A percentile compares a stretch with the other conserved stretches of the same genome.
Evolutionary conservation across 2,329 filamentous ascomycete species (phyloP).

Genomic region (Penicillium paneum): DNA sequence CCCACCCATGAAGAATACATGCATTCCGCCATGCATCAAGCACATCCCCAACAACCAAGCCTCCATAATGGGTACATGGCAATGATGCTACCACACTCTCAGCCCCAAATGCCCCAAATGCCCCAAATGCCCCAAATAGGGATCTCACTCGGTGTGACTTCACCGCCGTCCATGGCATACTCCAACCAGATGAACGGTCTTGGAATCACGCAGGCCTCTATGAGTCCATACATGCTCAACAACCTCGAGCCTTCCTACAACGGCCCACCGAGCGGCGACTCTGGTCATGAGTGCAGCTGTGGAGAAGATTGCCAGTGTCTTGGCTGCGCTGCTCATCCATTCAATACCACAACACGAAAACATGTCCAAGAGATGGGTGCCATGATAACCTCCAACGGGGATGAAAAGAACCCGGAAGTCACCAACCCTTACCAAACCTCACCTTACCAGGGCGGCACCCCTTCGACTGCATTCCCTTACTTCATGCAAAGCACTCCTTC

Average conservation of each 20-base stretch:
- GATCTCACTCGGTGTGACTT: slow-evolving; percentile 7
- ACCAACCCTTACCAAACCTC: slow-evolving; percentile 22
- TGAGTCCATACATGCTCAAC: slow-evolving; percentile 13
- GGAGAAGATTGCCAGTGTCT: slow-evolving; percentile 47
- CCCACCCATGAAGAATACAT: slow-evolving; percentile 15
- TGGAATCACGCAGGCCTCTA: slow-evolving; percentile 15
- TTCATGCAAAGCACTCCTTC: slow-evolving; percentile 16
- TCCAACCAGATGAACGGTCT: slow-evolving; percentile 16
- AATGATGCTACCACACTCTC: neutral
- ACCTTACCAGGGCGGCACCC: slow-evolving; percentile 17
- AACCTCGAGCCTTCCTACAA: slow-evolving; percentile 11
- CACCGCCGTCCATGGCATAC: slow-evolving; percentile 13
- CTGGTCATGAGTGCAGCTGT: slow-evolving; percentile 41
- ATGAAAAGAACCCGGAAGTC: slow-evolving; percentile 22
- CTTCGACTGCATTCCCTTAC: slow-evolving; percentile 17
- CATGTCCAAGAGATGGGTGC: slow-evolving; percentile 48
- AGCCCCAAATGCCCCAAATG: neutral
- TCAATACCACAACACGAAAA: slow-evolving; percentile 45
- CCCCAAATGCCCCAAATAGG: neutral
- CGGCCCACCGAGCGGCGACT: slow-evolving; percentile 14
- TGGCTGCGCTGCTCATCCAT: slow-evolving; percentile 47
- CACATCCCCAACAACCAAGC: neutral
- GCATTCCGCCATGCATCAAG: slow-evolving; percentile 3
- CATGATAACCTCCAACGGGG: slow-evolving; percentile 38
- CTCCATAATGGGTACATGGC: neutral